A percentile compares a stretch with the other conserved stretches of the same genome.
These are phyloP conservation scores for Wickerhamiella lipophila DNA, from an alignment of 805 yeast species.

Conservation along the genomic window DNA sequence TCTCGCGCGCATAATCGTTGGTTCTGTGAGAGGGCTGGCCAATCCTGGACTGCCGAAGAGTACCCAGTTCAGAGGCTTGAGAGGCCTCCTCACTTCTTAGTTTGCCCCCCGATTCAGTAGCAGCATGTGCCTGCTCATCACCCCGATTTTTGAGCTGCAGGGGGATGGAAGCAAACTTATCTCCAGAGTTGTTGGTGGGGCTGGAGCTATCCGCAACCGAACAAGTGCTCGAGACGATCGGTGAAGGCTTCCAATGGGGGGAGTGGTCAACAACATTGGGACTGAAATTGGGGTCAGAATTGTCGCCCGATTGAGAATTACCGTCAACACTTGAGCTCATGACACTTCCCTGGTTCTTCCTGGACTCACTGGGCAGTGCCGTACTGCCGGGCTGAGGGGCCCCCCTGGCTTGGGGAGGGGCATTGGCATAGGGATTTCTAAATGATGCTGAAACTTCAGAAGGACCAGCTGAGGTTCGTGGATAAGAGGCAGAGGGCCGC, in stretches of 20 bases:
- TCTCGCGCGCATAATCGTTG: not conserved
- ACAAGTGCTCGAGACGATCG: not conserved
- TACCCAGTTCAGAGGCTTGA: not conserved
- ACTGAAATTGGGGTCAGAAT: not conserved
- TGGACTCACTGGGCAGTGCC: not conserved
- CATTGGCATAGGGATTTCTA: not conserved
- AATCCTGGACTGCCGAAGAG: not conserved
- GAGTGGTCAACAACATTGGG: not conserved
- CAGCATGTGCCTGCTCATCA: too few relatives aligned
- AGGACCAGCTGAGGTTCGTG: too few relatives aligned
- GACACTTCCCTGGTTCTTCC: not conserved
- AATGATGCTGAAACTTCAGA: too few relatives aligned
- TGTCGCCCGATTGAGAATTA: not conserved
- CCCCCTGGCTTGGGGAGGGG: not conserved
- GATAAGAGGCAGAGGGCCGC: too few relatives aligned
- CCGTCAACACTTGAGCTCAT: not conserved
- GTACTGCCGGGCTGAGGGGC: not conserved
- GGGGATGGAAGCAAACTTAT: not conserved
- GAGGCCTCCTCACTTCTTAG: too few relatives aligned
- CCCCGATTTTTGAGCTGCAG: not conserved
- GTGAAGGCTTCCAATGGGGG: not conserved
- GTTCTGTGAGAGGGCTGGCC: not conserved
- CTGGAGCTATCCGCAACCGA: not conserved
- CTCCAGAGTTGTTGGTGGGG: not conserved
- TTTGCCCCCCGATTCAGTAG: too few relatives aligned